Conservation (phyloP, 371 early-diverging fungal species). For the Mucor lusitanicus region DNA sequence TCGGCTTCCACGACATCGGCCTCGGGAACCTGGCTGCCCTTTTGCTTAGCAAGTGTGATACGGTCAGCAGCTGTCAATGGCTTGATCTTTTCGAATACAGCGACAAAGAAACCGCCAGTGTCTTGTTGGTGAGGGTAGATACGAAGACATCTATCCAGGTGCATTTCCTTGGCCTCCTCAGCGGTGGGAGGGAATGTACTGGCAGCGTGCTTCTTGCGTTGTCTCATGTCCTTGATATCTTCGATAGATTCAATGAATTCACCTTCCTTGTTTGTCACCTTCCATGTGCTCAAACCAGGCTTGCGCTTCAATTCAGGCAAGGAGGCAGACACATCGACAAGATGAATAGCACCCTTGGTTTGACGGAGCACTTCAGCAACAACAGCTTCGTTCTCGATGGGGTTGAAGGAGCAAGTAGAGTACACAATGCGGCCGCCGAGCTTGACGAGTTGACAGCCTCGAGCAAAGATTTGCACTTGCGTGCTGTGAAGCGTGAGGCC, state of each 20-base stretch:
- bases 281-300: slow-evolving; percentile 87
- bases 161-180: slow-evolving; percentile 52
- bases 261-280: slow-evolving; percentile 71
- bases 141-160: slow-evolving; percentile 65
- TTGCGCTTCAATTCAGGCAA: slow-evolving; percentile 77
- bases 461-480: slow-evolving; percentile 88
- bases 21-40: slow-evolving; percentile 22
- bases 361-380: slow-evolving; percentile 81
- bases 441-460: slow-evolving; percentile 88
- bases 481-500: slow-evolving; percentile 84
- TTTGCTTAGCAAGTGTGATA: slow-evolving; percentile 25
- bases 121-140: slow-evolving; percentile 97
- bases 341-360: slow-evolving; percentile 65
- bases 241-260: slow-evolving; percentile 58
- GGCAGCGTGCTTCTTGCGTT: slow-evolving; percentile 47
- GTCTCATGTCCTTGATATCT: slow-evolving; percentile 53
- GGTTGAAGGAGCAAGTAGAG: slow-evolving; percentile 99
- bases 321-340: slow-evolving; percentile 82
- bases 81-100: slow-evolving; percentile 89
- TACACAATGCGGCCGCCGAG: slow-evolving; percentile 97
- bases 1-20: slow-evolving; percentile 31
- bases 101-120: slow-evolving; percentile 99
- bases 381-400: slow-evolving; percentile 97
- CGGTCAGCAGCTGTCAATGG: slow-evolving; percentile 63
- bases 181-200: slow-evolving; percentile 76